These are phyloP conservation scores for Sugiyamaella paludigena DNA, from an alignment of 1,139 yeast species.

Conservation along the genomic window DNA sequence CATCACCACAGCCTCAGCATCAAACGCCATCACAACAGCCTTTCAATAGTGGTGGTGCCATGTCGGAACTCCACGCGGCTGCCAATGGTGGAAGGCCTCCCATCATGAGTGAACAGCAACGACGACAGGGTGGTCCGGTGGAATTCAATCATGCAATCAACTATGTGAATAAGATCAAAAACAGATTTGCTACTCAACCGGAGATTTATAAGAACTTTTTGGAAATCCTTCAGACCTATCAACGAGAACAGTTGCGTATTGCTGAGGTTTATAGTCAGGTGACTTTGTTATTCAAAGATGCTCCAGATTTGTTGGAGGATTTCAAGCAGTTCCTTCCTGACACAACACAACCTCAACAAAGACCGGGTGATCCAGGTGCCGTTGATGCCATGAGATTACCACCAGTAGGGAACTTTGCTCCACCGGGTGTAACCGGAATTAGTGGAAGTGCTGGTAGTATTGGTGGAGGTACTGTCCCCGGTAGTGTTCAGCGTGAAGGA, in stretches of 20 bases:
- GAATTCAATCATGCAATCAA: constrained; percentile 97
- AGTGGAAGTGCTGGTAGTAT: background rate
- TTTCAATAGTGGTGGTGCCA: constrained; percentile 22
- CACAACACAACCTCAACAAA: constrained; percentile 44
- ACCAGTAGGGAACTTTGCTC: constrained; percentile 94
- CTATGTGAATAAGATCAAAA: constrained; percentile 93
- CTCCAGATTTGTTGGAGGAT: constrained; percentile 92
- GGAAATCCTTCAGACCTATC: constrained; percentile 94
- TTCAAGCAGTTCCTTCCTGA: constrained; percentile 95
- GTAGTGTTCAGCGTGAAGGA: constrained; percentile 6
- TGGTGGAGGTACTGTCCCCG: constrained; percentile 8
- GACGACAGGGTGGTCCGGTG: constrained; percentile 67
- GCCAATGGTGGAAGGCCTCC: constrained; percentile 36
- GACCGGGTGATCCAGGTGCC: constrained; percentile 9
- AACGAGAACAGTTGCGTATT: constrained; percentile 92
- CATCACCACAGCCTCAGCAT: constrained; percentile 16
- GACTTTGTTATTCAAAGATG: constrained; percentile 80
- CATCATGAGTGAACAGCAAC: constrained; percentile 23
- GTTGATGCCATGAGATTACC: constrained; percentile 58
- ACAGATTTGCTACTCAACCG: constrained; percentile 90
- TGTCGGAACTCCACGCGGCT: constrained; percentile 44
- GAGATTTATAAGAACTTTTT: constrained; percentile 92
- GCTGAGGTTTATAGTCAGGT: constrained; percentile 94
- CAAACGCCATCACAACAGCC: constrained; percentile 13
- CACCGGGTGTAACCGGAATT: constrained; percentile 44